Percentiles rank a stretch among this genome's conserved stretches.
These are phyloP conservation scores for Boechera retrofracta DNA, from an alignment of 345 rosid genomes.

Conservation along the genomic window DNA sequence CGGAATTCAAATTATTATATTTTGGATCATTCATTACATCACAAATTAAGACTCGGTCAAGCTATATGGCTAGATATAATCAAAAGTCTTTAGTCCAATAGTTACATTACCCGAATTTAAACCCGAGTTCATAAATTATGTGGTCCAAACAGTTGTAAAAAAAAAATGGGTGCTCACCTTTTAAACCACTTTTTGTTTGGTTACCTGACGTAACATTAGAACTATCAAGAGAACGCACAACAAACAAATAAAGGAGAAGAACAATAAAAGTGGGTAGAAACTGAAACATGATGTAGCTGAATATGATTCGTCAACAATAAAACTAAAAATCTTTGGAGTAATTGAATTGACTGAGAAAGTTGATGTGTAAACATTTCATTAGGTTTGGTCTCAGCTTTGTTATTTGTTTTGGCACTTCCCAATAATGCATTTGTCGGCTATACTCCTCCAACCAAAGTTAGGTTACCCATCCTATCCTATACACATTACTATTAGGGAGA, in stretches of 20 bases:
- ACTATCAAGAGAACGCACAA: slow-evolving; percentile 1
- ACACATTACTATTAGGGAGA: background rate
- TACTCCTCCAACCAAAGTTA: slow-evolving; percentile 35
- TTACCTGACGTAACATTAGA: slow-evolving; percentile 43
- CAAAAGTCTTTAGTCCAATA: no score
- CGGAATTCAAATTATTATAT: background rate
- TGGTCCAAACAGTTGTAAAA: slow-evolving; percentile 18
- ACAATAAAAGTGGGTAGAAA: slow-evolving; percentile 25
- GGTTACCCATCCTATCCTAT: slow-evolving; percentile 36
- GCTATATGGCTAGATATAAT: background rate
- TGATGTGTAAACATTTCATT: slow-evolving; percentile 51
- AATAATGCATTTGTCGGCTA: slow-evolving; percentile 46
- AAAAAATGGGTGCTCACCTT: slow-evolving; percentile 12
- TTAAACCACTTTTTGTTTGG: slow-evolving; percentile 12
- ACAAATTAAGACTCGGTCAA: background rate
- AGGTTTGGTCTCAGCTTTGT: slow-evolving; percentile 39
- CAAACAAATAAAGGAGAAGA: no score
- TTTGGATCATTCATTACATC: background rate
- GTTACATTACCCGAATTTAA: background rate
- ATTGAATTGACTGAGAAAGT: slow-evolving; percentile 66
- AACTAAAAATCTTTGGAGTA: slow-evolving; percentile 53
- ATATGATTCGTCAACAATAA: slow-evolving; percentile 71
- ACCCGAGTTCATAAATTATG: background rate
- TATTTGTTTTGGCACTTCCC: slow-evolving; percentile 41
- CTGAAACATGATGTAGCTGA: slow-evolving; percentile 49